Percentiles rank a stretch among this genome's conserved stretches.
These are phyloP conservation scores for Pleurotus djamor DNA, from an alignment of 768 basidiomycete genomes.

Conservation along the genomic window DNA sequence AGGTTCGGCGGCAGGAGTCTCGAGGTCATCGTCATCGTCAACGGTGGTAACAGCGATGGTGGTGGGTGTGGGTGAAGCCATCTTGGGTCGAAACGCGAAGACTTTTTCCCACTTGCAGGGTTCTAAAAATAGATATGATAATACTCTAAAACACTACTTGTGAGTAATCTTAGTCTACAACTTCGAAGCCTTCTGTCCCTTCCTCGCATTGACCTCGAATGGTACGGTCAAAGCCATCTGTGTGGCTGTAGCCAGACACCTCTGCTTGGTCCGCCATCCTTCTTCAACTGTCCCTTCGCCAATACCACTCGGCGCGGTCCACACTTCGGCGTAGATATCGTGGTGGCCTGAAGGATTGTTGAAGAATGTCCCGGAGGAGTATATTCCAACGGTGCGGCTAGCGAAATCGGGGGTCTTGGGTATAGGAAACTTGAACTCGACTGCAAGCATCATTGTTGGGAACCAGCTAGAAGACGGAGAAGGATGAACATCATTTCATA, in stretches of 20 bases:
- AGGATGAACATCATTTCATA: slow-evolving; percentile 7
- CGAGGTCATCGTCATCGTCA: neutral
- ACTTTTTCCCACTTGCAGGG: no score
- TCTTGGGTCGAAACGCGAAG: no score
- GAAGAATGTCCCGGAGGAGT: slow-evolving; percentile 49
- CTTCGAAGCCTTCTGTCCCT: slow-evolving; percentile 13
- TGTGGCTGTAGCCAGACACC: slow-evolving; percentile 60
- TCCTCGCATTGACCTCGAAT: slow-evolving; percentile 34
- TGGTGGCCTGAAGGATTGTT: slow-evolving; percentile 56
- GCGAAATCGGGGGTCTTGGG: slow-evolving; percentile 43
- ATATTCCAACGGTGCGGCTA: slow-evolving; percentile 54
- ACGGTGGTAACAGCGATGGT: neutral
- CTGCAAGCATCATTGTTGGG: slow-evolving; percentile 56
- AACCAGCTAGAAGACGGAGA: slow-evolving; percentile 44
- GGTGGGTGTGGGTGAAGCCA: neutral
- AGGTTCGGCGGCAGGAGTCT: neutral
- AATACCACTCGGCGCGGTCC: slow-evolving; percentile 60
- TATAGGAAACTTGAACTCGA: slow-evolving; percentile 65
- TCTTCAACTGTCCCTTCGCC: slow-evolving; percentile 37
- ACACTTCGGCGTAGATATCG: slow-evolving; percentile 58
- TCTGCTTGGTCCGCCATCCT: slow-evolving; percentile 61
- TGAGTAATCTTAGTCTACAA: neutral
- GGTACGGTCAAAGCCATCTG: slow-evolving; percentile 58
- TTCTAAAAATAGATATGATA: no score
- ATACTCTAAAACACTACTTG: no score